These are phyloP conservation scores for Seiridium cupressi DNA, from an alignment of 2,329 filamentous ascomycete genomes.

Conservation along the genomic window DNA sequence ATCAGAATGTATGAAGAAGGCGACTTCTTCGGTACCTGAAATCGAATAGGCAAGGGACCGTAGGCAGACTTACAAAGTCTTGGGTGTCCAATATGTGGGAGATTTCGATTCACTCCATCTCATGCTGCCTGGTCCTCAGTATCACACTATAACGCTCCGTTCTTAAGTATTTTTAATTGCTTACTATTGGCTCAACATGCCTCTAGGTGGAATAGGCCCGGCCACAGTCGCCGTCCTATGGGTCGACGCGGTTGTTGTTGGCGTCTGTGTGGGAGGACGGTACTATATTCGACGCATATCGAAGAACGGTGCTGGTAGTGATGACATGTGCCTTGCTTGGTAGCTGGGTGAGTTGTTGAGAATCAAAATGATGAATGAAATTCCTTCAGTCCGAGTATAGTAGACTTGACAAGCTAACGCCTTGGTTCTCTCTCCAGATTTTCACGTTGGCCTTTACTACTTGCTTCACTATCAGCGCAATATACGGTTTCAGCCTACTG, in stretches of 20 bases:
- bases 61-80: too few species aligned
- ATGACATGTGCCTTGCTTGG: background rate
- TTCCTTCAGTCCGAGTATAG: too few species aligned
- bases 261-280: background rate
- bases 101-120: too few species aligned
- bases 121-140: too few species aligned
- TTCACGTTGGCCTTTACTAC: conserved; percentile 1
- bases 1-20: too few species aligned
- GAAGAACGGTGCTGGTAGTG: background rate
- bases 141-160: too few species aligned
- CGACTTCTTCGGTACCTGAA: too few species aligned
- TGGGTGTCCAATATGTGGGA: too few species aligned
- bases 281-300: background rate
- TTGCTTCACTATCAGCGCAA: conserved; percentile 11
- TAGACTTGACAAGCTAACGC: too few species aligned
- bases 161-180: background rate
- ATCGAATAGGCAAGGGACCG: too few species aligned
- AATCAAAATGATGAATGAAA: too few species aligned
- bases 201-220: background rate
- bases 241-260: background rate
- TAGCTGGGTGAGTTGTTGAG: background rate
- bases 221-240: background rate
- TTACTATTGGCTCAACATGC: background rate
- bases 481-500: conserved; percentile 12
- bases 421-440: background rate